A percentile compares a stretch with the other conserved stretches of the same genome.
Evolutionary conservation across 192 early-diverging fungal genomes (phyloP).

Genomic region (Backusella luteola): DNA sequence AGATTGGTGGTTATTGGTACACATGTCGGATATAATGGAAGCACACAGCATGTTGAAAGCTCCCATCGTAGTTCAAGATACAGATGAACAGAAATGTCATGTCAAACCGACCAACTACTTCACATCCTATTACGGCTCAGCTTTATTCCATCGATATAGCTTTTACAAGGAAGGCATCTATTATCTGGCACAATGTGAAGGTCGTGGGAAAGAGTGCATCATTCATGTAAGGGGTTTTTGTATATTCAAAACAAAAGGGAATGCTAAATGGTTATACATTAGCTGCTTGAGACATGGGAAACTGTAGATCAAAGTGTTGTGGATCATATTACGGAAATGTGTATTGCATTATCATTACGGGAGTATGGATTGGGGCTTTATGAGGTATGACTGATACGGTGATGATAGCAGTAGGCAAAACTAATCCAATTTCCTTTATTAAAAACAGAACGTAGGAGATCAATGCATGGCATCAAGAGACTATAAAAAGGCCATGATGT

Average conservation of each 20-base stretch:
- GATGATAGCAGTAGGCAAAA: not conserved
- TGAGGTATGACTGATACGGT: not conserved
- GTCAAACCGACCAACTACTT: not conserved
- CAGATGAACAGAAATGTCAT: not conserved
- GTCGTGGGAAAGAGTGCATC: not conserved
- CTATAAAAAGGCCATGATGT: not conserved
- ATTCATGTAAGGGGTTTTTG: not conserved
- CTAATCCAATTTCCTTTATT: not conserved
- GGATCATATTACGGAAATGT: not conserved
- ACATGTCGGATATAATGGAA: not conserved
- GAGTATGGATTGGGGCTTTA: not conserved
- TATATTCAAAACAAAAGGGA: not conserved
- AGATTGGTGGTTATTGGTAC: conserved; percentile 11
- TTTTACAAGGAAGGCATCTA: not conserved
- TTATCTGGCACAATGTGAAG: not conserved
- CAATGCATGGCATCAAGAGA: not conserved
- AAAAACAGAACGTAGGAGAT: not conserved
- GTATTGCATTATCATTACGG: not conserved
- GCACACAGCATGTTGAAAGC: not conserved
- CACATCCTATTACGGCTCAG: not conserved
- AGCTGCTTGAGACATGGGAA: not conserved
- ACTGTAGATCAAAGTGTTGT: not conserved
- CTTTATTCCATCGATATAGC: not conserved
- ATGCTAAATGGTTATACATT: not conserved
- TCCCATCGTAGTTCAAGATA: not conserved